Base-by-base conservation (phyloP, 495 filamentous ascomycete species). In the Talaromyces wortmannii region DNA sequence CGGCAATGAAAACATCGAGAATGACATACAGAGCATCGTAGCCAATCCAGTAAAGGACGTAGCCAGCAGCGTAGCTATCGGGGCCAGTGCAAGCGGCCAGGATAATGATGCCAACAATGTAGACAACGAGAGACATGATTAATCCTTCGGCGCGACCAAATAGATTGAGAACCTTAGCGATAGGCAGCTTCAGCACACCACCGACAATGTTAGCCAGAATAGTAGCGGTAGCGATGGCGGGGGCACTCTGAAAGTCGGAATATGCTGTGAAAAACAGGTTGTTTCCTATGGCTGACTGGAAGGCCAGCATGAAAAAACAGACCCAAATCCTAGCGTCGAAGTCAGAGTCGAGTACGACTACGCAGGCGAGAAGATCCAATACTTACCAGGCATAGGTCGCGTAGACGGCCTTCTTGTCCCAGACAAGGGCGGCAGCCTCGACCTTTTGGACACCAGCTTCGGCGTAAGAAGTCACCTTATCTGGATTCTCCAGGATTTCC, bases 121-220 rank as follows among this genome's bases (percentile, higher is more conserved):
- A 70, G 33, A 76, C 57, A 3, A 47, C 53, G 12, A 78, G 55
- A 54, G 70, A 69, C 55, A 80, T 44, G 15, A 65, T 69, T 55
- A 85, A 82, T 36, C 71, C 76, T 55, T 80, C 68, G 59, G 79
- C 57, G 67, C 83, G 64, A 52, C 86, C 86, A 74, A 79, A 88
- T 50, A 87, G 65, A 60, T 87, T 85, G 52, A 88, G 73, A 33
- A 84, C 71, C 69, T 88, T 87, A 55, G 81, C 86, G 31, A 88
- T 72, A 6, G 85, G 77, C 42, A 89, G 67, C 59, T 87, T 87
- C 31, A 80, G 64, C 48, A 89, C 73, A 61, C 85, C 87, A 54
- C 79, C 84, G 54, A 89, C 79, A 58, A 89, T 66, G 46, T 52
- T 69, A 46, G 64, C 60, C 42, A 73, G 50, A 43, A 77, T 72